Percentiles rank a stretch among this genome's conserved stretches.
phyloP scores from a whole-genome alignment of 306 rosid genomes.

The Trichosanthes cucumerina region DNA sequence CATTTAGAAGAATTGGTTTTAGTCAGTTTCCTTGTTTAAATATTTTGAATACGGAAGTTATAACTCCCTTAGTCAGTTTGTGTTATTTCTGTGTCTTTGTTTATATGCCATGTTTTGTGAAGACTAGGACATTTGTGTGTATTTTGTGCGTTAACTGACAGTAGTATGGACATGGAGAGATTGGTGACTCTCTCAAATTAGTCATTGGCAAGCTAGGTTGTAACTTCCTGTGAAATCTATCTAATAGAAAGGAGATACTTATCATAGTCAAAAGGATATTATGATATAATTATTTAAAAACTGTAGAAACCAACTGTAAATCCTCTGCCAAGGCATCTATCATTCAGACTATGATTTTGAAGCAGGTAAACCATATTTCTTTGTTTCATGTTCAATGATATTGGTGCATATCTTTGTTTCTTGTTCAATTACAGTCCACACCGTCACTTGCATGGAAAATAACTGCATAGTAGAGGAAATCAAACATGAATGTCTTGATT shows the following conservation, averaged over 20 bases:
- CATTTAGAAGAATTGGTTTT: neutral
- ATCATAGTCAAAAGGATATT: constrained; percentile 6
- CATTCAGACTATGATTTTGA: neutral
- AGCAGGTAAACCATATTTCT: neutral
- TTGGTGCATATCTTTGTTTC: neutral
- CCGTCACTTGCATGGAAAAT: neutral
- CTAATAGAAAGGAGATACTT: neutral
- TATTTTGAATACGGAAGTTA: neutral
- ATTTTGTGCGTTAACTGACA: neutral
- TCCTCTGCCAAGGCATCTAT: neutral
- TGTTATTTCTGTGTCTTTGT: neutral
- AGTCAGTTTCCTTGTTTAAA: neutral
- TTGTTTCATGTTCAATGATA: neutral
- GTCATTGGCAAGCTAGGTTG: neutral
- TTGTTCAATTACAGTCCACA: neutral
- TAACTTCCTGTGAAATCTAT: neutral
- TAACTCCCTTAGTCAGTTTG: neutral
- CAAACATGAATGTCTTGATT: neutral
- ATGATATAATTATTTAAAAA: neutral
- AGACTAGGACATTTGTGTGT: neutral
- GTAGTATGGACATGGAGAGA: neutral
- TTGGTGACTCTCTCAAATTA: neutral
- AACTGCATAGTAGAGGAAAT: neutral
- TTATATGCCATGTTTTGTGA: neutral
- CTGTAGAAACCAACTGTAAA: neutral